Evolutionary conservation across 805 yeast species (phyloP).

Genomic region (Candida ponderosae): DNA sequence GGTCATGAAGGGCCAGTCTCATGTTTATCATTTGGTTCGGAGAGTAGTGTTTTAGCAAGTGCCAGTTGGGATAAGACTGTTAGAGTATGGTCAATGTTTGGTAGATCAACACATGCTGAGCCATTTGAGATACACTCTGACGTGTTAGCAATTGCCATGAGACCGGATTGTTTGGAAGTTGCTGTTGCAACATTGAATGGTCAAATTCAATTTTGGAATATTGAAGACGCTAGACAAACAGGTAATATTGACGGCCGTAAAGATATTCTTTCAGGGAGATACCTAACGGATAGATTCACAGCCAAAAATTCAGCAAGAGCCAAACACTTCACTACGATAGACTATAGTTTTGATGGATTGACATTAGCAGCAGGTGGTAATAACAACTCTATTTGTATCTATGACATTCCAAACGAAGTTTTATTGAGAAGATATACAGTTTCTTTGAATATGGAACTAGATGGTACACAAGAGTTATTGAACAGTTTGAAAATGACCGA

Average conservation of each 20-base stretch:
- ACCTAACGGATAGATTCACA: conserved; percentile 72
- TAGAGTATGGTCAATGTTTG: conserved; percentile 87
- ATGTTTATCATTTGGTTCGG: conserved; percentile 75
- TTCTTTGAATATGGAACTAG: conserved; percentile 82
- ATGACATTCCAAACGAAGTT: conserved; percentile 86
- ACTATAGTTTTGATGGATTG: conserved; percentile 85
- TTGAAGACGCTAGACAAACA: conserved; percentile 71
- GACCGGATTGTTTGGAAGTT: conserved; percentile 90
- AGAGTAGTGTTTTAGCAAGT: conserved; percentile 70
- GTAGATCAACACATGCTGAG: conserved; percentile 80
- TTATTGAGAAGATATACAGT: conserved; percentile 74
- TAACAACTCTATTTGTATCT: conserved; percentile 83
- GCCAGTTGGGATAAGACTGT: conserved; percentile 97
- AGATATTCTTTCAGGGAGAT: conserved; percentile 85
- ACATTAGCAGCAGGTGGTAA: conserved; percentile 90
- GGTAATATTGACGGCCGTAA: conserved; percentile 80
- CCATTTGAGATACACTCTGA: conserved; percentile 84
- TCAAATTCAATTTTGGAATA: conserved; percentile 74
- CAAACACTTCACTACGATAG: conserved; percentile 71
- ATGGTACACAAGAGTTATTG: conserved; percentile 75
- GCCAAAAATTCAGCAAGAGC: conserved; percentile 78
- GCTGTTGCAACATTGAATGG: conserved; percentile 90
- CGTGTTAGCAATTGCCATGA: conserved; percentile 71
- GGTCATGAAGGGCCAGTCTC: conserved; percentile 98
- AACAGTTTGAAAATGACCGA: conserved; percentile 83